Evolutionary conservation across 495 filamentous ascomycete species (phyloP).

Genomic region (Bathelium albidoporum): DNA sequence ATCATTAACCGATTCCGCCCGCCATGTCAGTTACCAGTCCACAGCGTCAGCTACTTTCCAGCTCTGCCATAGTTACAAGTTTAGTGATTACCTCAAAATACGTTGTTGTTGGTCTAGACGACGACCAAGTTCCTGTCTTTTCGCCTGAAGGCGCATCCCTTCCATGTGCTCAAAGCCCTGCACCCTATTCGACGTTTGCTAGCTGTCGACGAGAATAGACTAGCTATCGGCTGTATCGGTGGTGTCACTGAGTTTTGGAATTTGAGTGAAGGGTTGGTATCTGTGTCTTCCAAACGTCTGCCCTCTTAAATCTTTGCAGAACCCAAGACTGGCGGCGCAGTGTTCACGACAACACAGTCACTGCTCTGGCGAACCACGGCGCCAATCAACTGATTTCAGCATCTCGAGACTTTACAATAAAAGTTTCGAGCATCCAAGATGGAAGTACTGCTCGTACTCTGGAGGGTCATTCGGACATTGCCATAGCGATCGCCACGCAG

Average conservation of each 20-base stretch:
- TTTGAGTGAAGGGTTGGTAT: not conserved
- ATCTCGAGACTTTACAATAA: not conserved
- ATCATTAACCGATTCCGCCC: not conserved
- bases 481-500: not conserved
- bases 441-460: not conserved
- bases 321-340: not conserved
- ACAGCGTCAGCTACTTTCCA: not conserved
- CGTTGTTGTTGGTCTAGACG: not conserved
- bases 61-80: not conserved
- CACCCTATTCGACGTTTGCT: not conserved
- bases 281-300: not conserved
- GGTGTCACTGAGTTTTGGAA: not conserved
- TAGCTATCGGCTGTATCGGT: not conserved
- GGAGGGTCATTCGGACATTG: not conserved
- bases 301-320: not conserved
- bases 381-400: not conserved
- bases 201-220: not conserved
- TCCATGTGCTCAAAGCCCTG: not conserved
- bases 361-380: not conserved
- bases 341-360: not conserved
- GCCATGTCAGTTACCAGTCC: not conserved
- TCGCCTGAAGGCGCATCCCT: not conserved
- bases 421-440: not conserved
- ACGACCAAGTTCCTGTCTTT: not conserved
- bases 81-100: not conserved